Base-by-base conservation (phyloP, 2,329 filamentous ascomycete genomes). In the Orbilia javanica region DNA sequence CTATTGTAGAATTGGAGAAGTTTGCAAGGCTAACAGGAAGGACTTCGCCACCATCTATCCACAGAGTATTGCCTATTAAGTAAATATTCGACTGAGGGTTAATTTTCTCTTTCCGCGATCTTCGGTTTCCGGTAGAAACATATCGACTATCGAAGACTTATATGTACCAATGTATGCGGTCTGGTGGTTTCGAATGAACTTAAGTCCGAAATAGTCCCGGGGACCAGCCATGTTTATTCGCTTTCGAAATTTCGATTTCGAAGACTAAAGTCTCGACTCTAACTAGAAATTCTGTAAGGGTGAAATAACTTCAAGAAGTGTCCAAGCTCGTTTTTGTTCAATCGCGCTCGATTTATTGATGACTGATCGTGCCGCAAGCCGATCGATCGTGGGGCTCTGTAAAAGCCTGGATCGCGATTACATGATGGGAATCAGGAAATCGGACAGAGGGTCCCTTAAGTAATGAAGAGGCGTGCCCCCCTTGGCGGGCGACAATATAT, bases 21-120 rank as follows among this genome's bases (percentile, higher is more conserved):
- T 66, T 68, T 15, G 63, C 63, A 29, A 42, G 31, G 22, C n/a
- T 34, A 11, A 52, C 20, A 2, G 62, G 70, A 10, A 66, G 50
- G 15, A 68, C 63, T 62, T 74, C 70, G 46, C 70, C 70, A 22
- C 70, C 62, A n/a, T 74, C 70, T 20, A 74, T 67, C 62, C 63
- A 74, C 46, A 74, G 27, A 5, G 62, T 74, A 22, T 44, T 62
- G 39, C 39, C 70, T 74, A 34, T 29, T 44, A 36, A 4, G 10
- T 8, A 65, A 4, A 48, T 39, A 31, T 36, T 22, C 29, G 46
- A 4, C 18, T 50, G 52, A 22, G 8, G 4, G 52, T 57, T 57
- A 57, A 57, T 57, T 53, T 36, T 57, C 10, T 15, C 7, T 57
- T 20, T 57, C 25, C 29, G 29, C 20, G n/a, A 34, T 57, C 36